A percentile compares a stretch with the other conserved stretches of the same genome.
Conservation (phyloP, 495 filamentous ascomycete species). For the Penicillium roqueforti region DNA sequence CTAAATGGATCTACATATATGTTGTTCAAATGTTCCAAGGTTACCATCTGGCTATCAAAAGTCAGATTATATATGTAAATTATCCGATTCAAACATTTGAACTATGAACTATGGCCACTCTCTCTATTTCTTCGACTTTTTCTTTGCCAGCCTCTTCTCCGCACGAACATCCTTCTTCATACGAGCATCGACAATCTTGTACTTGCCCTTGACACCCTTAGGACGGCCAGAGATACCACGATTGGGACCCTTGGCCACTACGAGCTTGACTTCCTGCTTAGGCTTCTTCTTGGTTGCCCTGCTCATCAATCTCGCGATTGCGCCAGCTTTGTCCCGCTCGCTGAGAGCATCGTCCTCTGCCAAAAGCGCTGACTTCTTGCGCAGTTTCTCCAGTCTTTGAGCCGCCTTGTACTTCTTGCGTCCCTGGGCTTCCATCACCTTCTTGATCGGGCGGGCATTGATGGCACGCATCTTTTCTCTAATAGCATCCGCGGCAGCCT, state of each 20-base stretch:
- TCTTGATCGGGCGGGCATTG: slow-evolving; percentile 98
- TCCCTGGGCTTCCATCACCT: slow-evolving; percentile 92
- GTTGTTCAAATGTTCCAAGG: no score
- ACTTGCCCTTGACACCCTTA: slow-evolving; percentile 88
- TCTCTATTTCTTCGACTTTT: slow-evolving; percentile 40
- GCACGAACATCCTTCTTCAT: slow-evolving; percentile 98
- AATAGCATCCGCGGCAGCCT: slow-evolving; percentile 86
- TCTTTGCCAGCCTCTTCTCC: slow-evolving; percentile 76
- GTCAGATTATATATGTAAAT: no score
- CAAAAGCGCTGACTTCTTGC: slow-evolving; percentile 87
- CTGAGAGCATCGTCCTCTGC: slow-evolving; percentile 85
- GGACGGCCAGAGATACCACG: slow-evolving; percentile 75
- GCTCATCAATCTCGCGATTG: slow-evolving; percentile 75
- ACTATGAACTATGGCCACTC: slow-evolving; percentile 20
- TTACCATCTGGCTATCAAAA: no score
- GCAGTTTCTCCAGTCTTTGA: slow-evolving; percentile 82
- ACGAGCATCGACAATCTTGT: slow-evolving; percentile 96
- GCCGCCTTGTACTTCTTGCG: slow-evolving; percentile 96
- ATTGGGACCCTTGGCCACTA: slow-evolving; percentile 83
- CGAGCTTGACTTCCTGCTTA: slow-evolving; percentile 76
- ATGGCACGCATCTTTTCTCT: slow-evolving; percentile 90
- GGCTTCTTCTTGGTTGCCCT: slow-evolving; percentile 83
- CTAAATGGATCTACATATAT: neutral
- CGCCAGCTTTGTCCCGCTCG: slow-evolving; percentile 89
- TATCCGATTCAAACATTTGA: slow-evolving; percentile 9